Conservation (phyloP, 129 eudicot species). For the Apium graveolens region DNA sequence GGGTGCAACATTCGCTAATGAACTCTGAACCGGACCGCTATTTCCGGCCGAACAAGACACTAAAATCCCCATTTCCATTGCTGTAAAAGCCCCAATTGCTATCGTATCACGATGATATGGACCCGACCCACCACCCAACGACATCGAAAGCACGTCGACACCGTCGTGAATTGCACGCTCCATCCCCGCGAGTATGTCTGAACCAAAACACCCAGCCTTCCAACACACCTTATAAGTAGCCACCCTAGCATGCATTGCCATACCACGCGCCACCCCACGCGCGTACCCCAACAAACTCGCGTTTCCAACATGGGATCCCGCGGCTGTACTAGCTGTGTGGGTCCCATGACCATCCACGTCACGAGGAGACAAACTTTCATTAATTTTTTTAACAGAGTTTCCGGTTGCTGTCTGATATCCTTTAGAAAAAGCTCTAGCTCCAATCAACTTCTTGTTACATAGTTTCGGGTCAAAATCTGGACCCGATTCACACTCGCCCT, state of each 20-base stretch:
- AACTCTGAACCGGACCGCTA: slow-evolving; percentile 52
- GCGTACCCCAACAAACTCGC: slow-evolving; percentile 81
- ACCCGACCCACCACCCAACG: slow-evolving; percentile 76
- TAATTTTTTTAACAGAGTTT: not conserved
- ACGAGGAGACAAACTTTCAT: slow-evolving; percentile 51
- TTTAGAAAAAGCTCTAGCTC: slow-evolving; percentile 55
- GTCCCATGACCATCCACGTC: slow-evolving; percentile 93
- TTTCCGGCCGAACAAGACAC: slow-evolving; percentile 91
- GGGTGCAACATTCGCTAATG: slow-evolving; percentile 70
- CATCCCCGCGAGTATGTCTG: slow-evolving; percentile 83
- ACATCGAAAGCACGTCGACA: slow-evolving; percentile 66
- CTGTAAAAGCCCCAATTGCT: slow-evolving; percentile 74
- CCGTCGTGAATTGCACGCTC: slow-evolving; percentile 72
- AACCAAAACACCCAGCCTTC: slow-evolving; percentile 67
- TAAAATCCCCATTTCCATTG: slow-evolving; percentile 76
- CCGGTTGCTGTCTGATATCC: slow-evolving; percentile 53
- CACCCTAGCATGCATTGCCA: slow-evolving; percentile 69
- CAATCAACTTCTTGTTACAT: slow-evolving; percentile 72
- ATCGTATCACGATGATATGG: slow-evolving; percentile 59
- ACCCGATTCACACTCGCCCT: slow-evolving; percentile 55
- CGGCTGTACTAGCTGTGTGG: slow-evolving; percentile 78
- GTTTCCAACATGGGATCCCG: slow-evolving; percentile 45
- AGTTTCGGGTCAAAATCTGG: slow-evolving; percentile 32
- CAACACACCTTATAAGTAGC: slow-evolving; percentile 74
- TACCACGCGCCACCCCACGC: slow-evolving; percentile 78